A percentile compares a stretch with the other conserved stretches of the same genome.
Conservation (phyloP, 371 early-diverging fungal genomes). For the Mortierella sp. region DNA sequence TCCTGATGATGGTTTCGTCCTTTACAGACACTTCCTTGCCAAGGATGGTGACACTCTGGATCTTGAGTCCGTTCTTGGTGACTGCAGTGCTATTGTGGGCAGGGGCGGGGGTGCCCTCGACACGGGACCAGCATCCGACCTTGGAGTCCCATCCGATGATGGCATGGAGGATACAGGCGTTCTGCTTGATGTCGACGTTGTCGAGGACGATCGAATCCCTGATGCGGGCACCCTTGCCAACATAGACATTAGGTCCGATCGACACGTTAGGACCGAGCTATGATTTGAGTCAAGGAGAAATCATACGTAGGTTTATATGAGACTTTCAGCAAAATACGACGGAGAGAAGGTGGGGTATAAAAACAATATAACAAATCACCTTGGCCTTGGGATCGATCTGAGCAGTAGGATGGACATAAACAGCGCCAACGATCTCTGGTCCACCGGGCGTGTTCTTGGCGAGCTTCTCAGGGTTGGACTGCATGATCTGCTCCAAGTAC, state of each 20-base stretch:
- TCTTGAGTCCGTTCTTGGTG: slow-evolving; percentile 90
- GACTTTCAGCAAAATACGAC: not conserved
- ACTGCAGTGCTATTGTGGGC: slow-evolving; percentile 70
- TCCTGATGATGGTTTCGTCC: slow-evolving; percentile 93
- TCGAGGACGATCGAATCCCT: slow-evolving; percentile 96
- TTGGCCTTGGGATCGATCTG: slow-evolving; percentile 93
- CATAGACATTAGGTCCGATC: slow-evolving; percentile 93
- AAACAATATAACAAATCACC: slow-evolving; percentile 49
- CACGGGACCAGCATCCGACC: slow-evolving; percentile 93
- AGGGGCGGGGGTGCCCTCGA: slow-evolving; percentile 87
- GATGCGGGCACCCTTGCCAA: slow-evolving; percentile 96
- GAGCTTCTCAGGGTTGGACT: slow-evolving; percentile 72
- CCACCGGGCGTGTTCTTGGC: slow-evolving; percentile 64
- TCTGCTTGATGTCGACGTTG: slow-evolving; percentile 86
- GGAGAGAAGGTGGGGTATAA: not conserved
- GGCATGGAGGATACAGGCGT: slow-evolving; percentile 84
- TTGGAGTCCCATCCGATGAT: slow-evolving; percentile 97
- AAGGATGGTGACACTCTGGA: slow-evolving; percentile 90
- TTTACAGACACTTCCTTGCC: slow-evolving; percentile 91
- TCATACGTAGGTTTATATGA: not conserved
- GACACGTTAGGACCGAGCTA: slow-evolving; percentile 95
- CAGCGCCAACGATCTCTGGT: slow-evolving; percentile 91
- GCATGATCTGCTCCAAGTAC: slow-evolving; percentile 83
- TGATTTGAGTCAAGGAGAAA: not conserved
- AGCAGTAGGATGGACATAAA: slow-evolving; percentile 95